Evolutionary conservation across 805 yeast species (phyloP).

Genomic region (Lipomyces kockii): DNA sequence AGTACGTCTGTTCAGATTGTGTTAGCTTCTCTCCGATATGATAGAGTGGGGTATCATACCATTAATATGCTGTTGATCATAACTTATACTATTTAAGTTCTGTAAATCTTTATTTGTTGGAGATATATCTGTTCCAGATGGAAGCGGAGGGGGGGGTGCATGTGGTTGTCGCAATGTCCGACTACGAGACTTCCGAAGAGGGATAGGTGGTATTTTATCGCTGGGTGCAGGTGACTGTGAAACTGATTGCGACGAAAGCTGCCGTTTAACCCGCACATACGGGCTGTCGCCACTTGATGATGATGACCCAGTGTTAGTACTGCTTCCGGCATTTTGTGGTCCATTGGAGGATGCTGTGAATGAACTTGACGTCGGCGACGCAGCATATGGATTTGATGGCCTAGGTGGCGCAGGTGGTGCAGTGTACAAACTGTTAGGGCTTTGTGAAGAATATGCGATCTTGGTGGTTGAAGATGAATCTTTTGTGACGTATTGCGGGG

Average conservation of each 20-base stretch:
- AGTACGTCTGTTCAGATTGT: slow-evolving; percentile 32
- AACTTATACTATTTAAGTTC: slow-evolving; percentile 1
- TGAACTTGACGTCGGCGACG: slow-evolving; percentile 4
- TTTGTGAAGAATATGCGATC: not conserved
- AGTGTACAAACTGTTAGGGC: not conserved
- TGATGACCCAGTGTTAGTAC: not conserved
- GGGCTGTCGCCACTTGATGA: not conserved
- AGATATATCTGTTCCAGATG: slow-evolving; percentile 3
- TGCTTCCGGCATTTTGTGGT: not conserved
- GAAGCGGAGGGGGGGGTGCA: slow-evolving; percentile 9
- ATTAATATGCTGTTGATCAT: not conserved
- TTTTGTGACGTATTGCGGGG: slow-evolving; percentile 2
- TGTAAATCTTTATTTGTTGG: slow-evolving; percentile 3
- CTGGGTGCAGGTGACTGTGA: not conserved
- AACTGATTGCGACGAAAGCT: not conserved
- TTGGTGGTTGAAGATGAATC: not conserved
- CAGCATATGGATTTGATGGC: slow-evolving; percentile 7
- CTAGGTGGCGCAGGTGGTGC: not conserved
- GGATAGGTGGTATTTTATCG: slow-evolving; percentile 19
- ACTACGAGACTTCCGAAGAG: slow-evolving; percentile 24
- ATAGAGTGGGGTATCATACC: not conserved
- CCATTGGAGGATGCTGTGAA: not conserved
- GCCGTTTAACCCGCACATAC: slow-evolving; percentile 3
- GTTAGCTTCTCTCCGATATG: not conserved
- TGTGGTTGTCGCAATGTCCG: slow-evolving; percentile 6